A percentile compares a stretch with the other conserved stretches of the same genome.
These are phyloP conservation scores for Candida piceae DNA, from an alignment of 805 yeast species.

Conservation along the genomic window DNA sequence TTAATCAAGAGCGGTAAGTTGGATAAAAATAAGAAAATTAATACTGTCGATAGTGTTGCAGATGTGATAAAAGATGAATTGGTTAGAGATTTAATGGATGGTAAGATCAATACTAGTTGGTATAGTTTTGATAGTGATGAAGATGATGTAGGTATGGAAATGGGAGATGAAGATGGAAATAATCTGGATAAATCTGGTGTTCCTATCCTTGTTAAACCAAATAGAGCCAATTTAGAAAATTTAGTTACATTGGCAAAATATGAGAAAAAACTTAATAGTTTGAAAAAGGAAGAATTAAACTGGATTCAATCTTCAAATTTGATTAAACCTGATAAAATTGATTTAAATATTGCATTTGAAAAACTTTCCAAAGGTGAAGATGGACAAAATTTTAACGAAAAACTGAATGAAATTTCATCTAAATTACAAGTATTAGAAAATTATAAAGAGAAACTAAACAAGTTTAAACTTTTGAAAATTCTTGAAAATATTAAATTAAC, in stretches of 20 bases:
- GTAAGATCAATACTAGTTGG: constrained; percentile 65
- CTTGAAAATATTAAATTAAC: constrained; percentile 35
- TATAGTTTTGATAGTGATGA: constrained; percentile 38
- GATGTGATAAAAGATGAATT: constrained; percentile 61
- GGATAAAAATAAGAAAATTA: neutral
- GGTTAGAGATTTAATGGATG: constrained; percentile 52
- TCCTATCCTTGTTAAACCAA: constrained; percentile 41
- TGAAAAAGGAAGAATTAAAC: constrained; percentile 41
- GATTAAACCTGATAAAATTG: constrained; percentile 8
- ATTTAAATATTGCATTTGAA: constrained; percentile 11
- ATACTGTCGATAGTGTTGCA: constrained; percentile 43
- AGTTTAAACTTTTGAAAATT: constrained; percentile 8
- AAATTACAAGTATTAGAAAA: constrained; percentile 11
- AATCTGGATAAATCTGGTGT: constrained; percentile 23
- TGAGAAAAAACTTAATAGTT: constrained; percentile 36
- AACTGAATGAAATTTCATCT: constrained; percentile 12
- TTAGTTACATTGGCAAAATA: constrained; percentile 41
- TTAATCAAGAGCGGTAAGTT: constrained; percentile 23
- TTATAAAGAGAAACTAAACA: constrained; percentile 6
- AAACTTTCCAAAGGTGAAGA: constrained; percentile 3
- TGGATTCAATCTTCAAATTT: constrained; percentile 33
- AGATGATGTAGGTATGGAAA: constrained; percentile 12
- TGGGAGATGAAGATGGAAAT: neutral
- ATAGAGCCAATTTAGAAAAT: constrained; percentile 56
- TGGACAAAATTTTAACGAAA: constrained; percentile 5